Evolutionary conservation across 2,329 filamentous ascomycete species (phyloP).

Genomic region (Exophiala viscosa): DNA sequence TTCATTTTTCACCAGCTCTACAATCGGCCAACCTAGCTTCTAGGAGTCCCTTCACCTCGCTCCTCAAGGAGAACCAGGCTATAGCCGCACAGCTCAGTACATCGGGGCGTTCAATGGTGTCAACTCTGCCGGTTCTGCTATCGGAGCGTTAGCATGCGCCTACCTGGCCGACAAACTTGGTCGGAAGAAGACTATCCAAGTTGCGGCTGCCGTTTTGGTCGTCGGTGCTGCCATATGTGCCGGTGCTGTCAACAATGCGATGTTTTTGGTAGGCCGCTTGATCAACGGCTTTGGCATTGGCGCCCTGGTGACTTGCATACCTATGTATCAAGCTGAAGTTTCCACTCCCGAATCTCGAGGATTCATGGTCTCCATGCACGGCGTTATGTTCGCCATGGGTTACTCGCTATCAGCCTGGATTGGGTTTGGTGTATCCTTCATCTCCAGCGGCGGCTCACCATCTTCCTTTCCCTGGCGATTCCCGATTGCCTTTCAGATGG

Average conservation of each 20-base stretch:
- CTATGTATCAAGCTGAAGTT: conserved; percentile 28
- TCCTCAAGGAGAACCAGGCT: conserved; percentile 37
- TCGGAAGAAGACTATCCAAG: conserved; percentile 38
- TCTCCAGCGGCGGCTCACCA: conserved; percentile 29
- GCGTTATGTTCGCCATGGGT: conserved; percentile 26
- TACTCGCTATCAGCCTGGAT: conserved; percentile 26
- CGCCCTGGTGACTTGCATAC: conserved; percentile 21
- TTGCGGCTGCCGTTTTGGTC: conserved; percentile 31
- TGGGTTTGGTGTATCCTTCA: conserved; percentile 26
- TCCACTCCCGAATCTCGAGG: conserved; percentile 26
- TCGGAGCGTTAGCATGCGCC: conserved; percentile 37
- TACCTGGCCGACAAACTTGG: conserved; percentile 40
- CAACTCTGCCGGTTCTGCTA: conserved; percentile 41
- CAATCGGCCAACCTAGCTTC: conserved; percentile 47
- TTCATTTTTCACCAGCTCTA: conserved; percentile 24
- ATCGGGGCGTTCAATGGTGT: conserved; percentile 46
- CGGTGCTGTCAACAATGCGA: conserved; percentile 36
- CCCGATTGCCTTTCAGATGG: conserved; percentile 42
- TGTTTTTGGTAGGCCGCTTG: conserved; percentile 20
- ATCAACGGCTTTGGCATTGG: conserved; percentile 21
- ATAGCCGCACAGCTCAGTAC: conserved; percentile 40
- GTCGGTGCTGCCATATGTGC: conserved; percentile 38
- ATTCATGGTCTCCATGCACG: conserved; percentile 28
- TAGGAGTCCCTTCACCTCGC: conserved; percentile 42
- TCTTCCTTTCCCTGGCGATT: conserved; percentile 28